These are phyloP conservation scores for Ustilago shanxiensis DNA, from an alignment of 1,284 basidiomycete species.

Conservation along the genomic window DNA sequence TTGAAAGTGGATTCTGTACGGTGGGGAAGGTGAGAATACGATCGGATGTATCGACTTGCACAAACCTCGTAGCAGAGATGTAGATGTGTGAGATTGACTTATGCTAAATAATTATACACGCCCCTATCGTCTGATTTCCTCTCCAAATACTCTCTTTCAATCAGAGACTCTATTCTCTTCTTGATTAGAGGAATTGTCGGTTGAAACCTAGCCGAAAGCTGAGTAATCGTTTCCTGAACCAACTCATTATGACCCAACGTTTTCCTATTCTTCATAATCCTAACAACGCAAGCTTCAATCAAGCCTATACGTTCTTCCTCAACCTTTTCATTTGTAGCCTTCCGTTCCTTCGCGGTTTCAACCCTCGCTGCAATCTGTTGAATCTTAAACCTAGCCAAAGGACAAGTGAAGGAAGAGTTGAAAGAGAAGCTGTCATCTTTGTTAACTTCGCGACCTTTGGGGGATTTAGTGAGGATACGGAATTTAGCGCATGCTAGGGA, in stretches of 20 bases:
- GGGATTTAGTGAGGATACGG: conserved; percentile 91
- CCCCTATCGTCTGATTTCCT: conserved; percentile 40
- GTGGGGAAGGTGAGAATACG: too few relatives aligned
- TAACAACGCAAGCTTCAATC: conserved; percentile 89
- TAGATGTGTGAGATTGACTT: neutral
- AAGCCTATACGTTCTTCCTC: conserved; percentile 93
- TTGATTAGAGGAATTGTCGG: conserved; percentile 90
- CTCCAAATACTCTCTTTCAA: conserved; percentile 76
- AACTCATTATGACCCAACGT: conserved; percentile 89
- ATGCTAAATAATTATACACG: conserved; percentile 66
- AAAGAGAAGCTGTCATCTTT: conserved; percentile 86
- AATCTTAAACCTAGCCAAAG: conserved; percentile 93
- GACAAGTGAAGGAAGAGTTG: conserved; percentile 83
- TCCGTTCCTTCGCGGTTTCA: conserved; percentile 87
- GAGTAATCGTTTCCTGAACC: conserved; percentile 88
- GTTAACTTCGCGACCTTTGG: conserved; percentile 85
- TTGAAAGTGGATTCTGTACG: too few relatives aligned
- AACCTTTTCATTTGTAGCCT: conserved; percentile 89
- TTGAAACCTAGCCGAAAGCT: conserved; percentile 85
- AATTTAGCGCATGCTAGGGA: conserved; percentile 97
- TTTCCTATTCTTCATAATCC: conserved; percentile 98
- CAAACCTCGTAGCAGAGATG: neutral
- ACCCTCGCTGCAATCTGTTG: conserved; percentile 87
- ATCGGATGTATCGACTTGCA: too few relatives aligned
- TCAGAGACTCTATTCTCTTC: conserved; percentile 91